A percentile compares a stretch with the other conserved stretches of the same genome.
Evolutionary conservation across 192 early-diverging fungal genomes (phyloP).

Genomic region (Backusella mclennaniae): DNA sequence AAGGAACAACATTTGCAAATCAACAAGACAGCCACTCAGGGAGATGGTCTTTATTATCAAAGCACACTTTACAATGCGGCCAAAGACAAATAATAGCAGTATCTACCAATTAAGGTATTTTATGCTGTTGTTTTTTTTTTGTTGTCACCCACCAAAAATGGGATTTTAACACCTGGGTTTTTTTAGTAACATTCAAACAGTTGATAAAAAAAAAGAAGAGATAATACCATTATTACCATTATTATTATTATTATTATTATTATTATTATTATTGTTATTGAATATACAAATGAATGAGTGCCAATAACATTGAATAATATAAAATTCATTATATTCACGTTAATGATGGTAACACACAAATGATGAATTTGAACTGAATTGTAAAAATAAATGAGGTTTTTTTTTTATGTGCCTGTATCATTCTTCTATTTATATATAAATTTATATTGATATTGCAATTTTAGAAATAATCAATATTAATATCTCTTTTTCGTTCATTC

Average conservation of each 20-base stretch:
- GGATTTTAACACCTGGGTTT: not conserved
- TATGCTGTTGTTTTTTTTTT: not conserved
- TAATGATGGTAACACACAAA: not conserved
- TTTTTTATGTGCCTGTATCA: not conserved
- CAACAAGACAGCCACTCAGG: slow-evolving; percentile 43
- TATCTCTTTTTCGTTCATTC: not conserved
- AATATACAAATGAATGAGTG: too few relatives aligned
- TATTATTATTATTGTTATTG: too few relatives aligned
- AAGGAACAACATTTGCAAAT: slow-evolving; percentile 46
- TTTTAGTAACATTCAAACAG: not conserved
- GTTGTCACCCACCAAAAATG: not conserved
- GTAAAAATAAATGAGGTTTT: not conserved
- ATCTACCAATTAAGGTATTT: not conserved
- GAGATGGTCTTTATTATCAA: slow-evolving; percentile 40
- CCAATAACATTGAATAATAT: too few relatives aligned
- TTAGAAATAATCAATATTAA: not conserved
- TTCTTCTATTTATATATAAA: not conserved
- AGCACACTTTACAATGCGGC: not conserved
- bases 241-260: too few relatives aligned
- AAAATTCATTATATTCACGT: too few relatives aligned
- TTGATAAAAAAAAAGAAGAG: not conserved
- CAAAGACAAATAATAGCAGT: not conserved
- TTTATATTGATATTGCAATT: not conserved
- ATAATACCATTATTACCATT: too few relatives aligned
- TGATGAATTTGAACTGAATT: not conserved